These are phyloP conservation scores for Colletotrichum brevisporum DNA, from an alignment of 2,329 filamentous ascomycete species.

Conservation along the genomic window DNA sequence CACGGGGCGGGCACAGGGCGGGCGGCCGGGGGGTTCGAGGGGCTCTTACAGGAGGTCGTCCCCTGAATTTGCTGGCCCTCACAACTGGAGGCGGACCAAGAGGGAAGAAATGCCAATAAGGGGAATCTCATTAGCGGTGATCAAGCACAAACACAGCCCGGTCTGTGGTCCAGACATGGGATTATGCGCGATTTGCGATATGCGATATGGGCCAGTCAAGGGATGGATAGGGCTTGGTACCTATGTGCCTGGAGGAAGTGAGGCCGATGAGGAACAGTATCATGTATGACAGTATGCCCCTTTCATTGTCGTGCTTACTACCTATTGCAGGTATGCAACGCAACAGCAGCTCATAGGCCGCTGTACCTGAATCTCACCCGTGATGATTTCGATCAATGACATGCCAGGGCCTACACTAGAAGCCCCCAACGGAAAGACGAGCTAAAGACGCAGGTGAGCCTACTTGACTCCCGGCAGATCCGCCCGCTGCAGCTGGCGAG, in stretches of 20 bases:
- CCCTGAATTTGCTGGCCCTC: slow-evolving; percentile 26
- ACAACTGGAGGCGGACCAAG: slow-evolving; percentile 4
- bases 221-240: too few relatives aligned
- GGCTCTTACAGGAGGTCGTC: slow-evolving; percentile 27
- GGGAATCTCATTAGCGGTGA: slow-evolving; percentile 1
- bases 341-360: too few relatives aligned
- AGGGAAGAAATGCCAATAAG: background rate
- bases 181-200: background rate
- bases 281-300: too few relatives aligned
- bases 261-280: too few relatives aligned
- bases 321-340: too few relatives aligned
- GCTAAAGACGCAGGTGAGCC: slow-evolving; percentile 24
- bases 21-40: slow-evolving; percentile 8
- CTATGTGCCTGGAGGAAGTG: too few relatives aligned
- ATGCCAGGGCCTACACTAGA: slow-evolving; percentile 7
- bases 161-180: background rate
- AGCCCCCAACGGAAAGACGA: slow-evolving; percentile 19
- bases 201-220: too few relatives aligned
- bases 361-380: background rate
- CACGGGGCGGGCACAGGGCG: slow-evolving; percentile 15
- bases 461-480: slow-evolving; percentile 36
- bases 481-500: slow-evolving; percentile 26
- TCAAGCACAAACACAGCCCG: slow-evolving; percentile 15
- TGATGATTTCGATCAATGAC: slow-evolving; percentile 14
- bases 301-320: too few relatives aligned